Evolutionary conservation across 768 basidiomycete species (phyloP).

Genomic region (Mycena rebaudengoi): DNA sequence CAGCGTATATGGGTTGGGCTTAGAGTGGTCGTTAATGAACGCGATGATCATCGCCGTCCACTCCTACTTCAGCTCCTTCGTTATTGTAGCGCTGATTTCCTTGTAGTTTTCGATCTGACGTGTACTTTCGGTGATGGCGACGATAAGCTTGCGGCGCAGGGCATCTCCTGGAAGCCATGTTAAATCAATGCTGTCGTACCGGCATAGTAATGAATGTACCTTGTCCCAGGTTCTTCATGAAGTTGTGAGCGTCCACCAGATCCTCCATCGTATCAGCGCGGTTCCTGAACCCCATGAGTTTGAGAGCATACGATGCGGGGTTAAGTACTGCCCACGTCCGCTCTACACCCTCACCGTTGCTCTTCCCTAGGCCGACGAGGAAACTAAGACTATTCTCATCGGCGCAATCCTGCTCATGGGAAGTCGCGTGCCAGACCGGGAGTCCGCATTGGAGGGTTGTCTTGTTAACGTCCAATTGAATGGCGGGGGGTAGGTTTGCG

Average conservation of each 20-base stretch:
- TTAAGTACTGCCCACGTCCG: conserved; percentile 38
- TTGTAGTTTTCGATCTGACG: background rate
- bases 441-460: conserved; percentile 1
- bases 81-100: background rate
- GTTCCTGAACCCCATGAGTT: conserved; percentile 39
- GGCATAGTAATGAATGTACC: background rate
- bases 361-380: conserved; percentile 13
- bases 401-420: conserved; percentile 21
- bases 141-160: background rate
- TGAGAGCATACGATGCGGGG: conserved; percentile 25
- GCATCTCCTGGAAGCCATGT: background rate
- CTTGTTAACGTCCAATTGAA: background rate
- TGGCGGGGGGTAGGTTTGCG: background rate
- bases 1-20: background rate
- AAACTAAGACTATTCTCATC: conserved; percentile 16
- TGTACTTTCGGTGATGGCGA: background rate
- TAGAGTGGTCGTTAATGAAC: background rate
- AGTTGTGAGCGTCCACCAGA: conserved; percentile 27
- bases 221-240: background rate
- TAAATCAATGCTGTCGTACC: background rate
- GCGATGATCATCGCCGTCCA: background rate
- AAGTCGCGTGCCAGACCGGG: conserved; percentile 23
- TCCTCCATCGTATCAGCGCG: conserved; percentile 38
- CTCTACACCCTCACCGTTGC: conserved; percentile 29
- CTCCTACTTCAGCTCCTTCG: background rate